Evolutionary conservation across 768 basidiomycete genomes (phyloP).

Genomic region (Serendipita vermifera): DNA sequence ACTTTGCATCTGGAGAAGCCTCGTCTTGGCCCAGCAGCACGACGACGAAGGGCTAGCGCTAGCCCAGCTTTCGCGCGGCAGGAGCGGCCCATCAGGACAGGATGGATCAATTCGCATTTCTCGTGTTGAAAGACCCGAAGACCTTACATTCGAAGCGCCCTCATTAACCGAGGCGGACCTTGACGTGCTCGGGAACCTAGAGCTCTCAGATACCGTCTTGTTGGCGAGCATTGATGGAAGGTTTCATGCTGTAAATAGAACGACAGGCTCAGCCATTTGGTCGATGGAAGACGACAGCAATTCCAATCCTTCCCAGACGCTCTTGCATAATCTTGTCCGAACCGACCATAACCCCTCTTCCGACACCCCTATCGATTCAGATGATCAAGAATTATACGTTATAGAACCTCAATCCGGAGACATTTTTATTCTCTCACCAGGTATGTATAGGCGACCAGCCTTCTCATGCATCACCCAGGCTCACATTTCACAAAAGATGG

Average conservation of each 20-base stretch:
- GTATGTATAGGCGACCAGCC: no score
- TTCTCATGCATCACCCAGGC: no score
- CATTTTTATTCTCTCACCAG: slow-evolving; percentile 71
- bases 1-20: neutral
- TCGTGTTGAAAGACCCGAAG: neutral
- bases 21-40: neutral
- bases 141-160: neutral
- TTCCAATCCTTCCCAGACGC: slow-evolving; percentile 23
- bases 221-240: slow-evolving; percentile 90
- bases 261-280: slow-evolving; percentile 74
- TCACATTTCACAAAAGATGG: neutral
- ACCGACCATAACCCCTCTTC: slow-evolving; percentile 55
- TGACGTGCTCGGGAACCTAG: slow-evolving; percentile 30
- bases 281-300: slow-evolving; percentile 52
- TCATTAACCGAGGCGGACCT: neutral
- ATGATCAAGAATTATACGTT: slow-evolving; percentile 65
- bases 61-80: neutral
- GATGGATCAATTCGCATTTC: neutral
- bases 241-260: slow-evolving; percentile 85
- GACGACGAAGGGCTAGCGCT: neutral
- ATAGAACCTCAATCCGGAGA: slow-evolving; percentile 92
- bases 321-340: slow-evolving; percentile 56
- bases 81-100: neutral
- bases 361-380: slow-evolving; percentile 37
- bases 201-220: slow-evolving; percentile 71